Conservation (phyloP, 106 monocot species). For the Phalaenopsis equestris region DNA sequence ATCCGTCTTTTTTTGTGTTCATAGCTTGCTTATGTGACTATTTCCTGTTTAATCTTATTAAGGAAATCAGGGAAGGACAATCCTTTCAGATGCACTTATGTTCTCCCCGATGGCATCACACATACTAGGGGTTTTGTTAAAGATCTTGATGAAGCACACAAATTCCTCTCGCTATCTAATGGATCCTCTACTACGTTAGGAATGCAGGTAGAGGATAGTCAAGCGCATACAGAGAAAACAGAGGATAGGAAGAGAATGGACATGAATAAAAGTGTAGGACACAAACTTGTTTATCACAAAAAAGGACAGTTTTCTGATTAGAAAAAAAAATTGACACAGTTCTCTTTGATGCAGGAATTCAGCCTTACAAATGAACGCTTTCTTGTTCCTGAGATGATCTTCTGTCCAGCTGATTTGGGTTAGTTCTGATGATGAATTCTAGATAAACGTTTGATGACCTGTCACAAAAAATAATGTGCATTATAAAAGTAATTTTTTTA, state of each 20-base stretch:
- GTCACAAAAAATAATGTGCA: background rate
- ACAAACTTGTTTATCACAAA: background rate
- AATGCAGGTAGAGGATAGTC: conserved; percentile 14
- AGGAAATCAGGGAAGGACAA: conserved; percentile 64
- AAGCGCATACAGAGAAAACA: conserved; percentile 21
- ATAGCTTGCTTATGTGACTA: background rate
- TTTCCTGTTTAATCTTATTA: conserved; percentile 9
- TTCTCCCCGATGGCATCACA: conserved; percentile 88
- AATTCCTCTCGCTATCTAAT: conserved; percentile 39
- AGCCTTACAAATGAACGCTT: conserved; percentile 82
- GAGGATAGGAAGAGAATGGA: conserved; percentile 45
- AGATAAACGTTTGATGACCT: background rate
- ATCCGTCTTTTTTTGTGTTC: background rate
- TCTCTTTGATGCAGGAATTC: conserved; percentile 58
- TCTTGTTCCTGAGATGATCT: conserved; percentile 92
- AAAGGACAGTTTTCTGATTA: background rate
- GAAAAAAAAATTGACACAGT: background rate
- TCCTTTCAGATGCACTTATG: conserved; percentile 80
- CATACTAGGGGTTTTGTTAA: conserved; percentile 84
- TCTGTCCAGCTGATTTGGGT: conserved; percentile 86
- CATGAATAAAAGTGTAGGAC: conserved; percentile 59
- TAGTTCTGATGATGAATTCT: conserved; percentile 8
- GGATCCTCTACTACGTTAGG: conserved; percentile 9
- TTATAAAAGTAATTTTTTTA: background rate
- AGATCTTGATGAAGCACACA: conserved; percentile 59